Base-by-base conservation (phyloP, 2,329 filamentous ascomycete genomes). In the Alternaria sp. region DNA sequence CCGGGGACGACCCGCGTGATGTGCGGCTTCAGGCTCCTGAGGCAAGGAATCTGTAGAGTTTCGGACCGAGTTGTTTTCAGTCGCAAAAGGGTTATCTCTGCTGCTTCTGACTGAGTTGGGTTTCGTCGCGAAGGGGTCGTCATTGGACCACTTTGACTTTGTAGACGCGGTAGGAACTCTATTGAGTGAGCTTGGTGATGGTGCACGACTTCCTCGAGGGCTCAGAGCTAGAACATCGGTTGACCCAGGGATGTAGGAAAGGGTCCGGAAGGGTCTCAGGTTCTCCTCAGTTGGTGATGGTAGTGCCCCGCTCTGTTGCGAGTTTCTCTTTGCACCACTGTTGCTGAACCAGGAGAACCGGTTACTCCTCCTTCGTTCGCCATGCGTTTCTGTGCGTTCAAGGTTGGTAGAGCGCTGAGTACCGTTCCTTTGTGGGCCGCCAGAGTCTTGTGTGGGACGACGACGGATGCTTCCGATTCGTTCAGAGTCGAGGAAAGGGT, bases 51-150 rank as follows among this genome's bases (percentile, higher is more conserved):
- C 54, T 16, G 28, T 10, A 18, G 58, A 61, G 8, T 22, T 36
- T 11, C 54, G 59, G 25, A 28, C 22, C 16, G 59, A 45, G 22
- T 58, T 54, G 18, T 54, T 58, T 14, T 28, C 20, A 20, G 59
- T 61, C 16, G 43, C 59, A 18, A 61, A 61, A n/a, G 59, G 59
- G 18, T 61, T 58, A 34, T 18, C 36, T 16, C 5, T 22, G 40
- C 18, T 41, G 40, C n/a, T 52, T 27, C 62, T 62, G 18, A 59
- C n/a, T 27, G 64, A 68, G 34, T 59, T 57, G 5, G 54, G 20
- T 7, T 57, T 60, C 11, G 65, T 59, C 2, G 59, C 64, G 40
- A 66, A 68, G 3, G 65, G 65, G 25, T 66, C 62, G 1, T 62
- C 55, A 12, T 63, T 59, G 11, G 65, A 68, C 12, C 34, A 58